Conservation (phyloP, 805 yeast genomes). For the Sungouiozyma intestinalis region DNA sequence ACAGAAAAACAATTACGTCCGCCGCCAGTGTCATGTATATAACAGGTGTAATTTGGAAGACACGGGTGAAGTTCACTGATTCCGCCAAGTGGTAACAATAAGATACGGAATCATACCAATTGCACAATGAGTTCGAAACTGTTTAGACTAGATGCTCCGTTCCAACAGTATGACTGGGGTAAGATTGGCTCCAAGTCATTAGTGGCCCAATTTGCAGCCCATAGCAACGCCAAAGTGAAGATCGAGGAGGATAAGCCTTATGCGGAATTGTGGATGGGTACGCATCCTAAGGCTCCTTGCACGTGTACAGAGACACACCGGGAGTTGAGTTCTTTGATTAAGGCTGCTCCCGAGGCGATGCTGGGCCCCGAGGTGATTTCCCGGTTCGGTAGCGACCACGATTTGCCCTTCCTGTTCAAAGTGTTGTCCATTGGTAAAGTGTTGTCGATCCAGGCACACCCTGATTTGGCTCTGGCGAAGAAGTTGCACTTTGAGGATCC, state of each 20-base stretch:
- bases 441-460: slow-evolving; percentile 93
- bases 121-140: slow-evolving; percentile 19
- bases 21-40: no score
- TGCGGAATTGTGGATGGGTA: slow-evolving; percentile 99
- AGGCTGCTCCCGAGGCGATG: slow-evolving; percentile 43
- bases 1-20: no score
- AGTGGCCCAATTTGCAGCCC: slow-evolving; percentile 78
- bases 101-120: background rate
- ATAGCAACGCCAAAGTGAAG: slow-evolving; percentile 48
- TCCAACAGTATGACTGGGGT: slow-evolving; percentile 81
- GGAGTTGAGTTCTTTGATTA: slow-evolving; percentile 57
- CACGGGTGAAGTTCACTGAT: no score
- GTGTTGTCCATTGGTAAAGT: slow-evolving; percentile 90
- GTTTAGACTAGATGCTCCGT: slow-evolving; percentile 41
- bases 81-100: no score
- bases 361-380: slow-evolving; percentile 49
- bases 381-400: slow-evolving; percentile 59
- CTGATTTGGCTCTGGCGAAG: slow-evolving; percentile 77
- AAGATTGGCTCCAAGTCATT: slow-evolving; percentile 76
- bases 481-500: slow-evolving; percentile 77
- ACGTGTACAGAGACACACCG: slow-evolving; percentile 42
- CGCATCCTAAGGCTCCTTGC: slow-evolving; percentile 89
- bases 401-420: slow-evolving; percentile 86
- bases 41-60: no score
- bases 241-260: slow-evolving; percentile 76